Base-by-base conservation (phyloP, 2,329 filamentous ascomycete species). In the Onygena corvina region DNA sequence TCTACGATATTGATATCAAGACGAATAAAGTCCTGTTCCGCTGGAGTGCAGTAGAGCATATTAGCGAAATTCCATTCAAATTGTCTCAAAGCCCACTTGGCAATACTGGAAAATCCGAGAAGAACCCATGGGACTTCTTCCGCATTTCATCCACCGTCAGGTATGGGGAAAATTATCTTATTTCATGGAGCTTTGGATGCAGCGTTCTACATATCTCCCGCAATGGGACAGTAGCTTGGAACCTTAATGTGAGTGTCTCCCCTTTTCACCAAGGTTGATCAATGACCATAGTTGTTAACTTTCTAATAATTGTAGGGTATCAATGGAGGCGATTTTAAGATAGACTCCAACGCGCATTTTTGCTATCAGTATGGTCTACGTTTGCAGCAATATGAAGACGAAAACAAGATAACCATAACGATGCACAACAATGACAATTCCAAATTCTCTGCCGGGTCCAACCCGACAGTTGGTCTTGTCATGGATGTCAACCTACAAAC, bases 31-130 rank as follows among this genome's bases (percentile, higher is more conserved):
- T 71, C 0, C 53, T 72, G 9, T 74, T 71, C 54, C 59, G 71
- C 54, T 75, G 72, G 72, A 64, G 65, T 27, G 70, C 71, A 4
- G 68, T 68, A 3, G 66, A 73, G 2, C 70, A 74, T 53, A 58
- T 72, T 48, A 47, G 61, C 16, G 29, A 52, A 34, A 40, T 50
- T 3, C 49, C 49, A 14, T 25, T 47, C 30, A 46, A 35, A 8
- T 14, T 46, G 18, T 45, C 48, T 18, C 18, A 46, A 20, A 25
- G 25, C 11, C 48, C 40, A 18, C 30, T 50, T 30, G 16, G 2
- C 9, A 33, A 21, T 31, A 27, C 42, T 7, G 46, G 46, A 20
- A 42, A 12, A 20, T 49, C 46, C 21, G 40, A 51, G 31, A 47
- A 34, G 25, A 36, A 31, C 29, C 46, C 54, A 8, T 56, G 48